Evolutionary conservation across 176 grass and related monocot species (phyloP).

Genomic region (Aegilops bicornis): DNA sequence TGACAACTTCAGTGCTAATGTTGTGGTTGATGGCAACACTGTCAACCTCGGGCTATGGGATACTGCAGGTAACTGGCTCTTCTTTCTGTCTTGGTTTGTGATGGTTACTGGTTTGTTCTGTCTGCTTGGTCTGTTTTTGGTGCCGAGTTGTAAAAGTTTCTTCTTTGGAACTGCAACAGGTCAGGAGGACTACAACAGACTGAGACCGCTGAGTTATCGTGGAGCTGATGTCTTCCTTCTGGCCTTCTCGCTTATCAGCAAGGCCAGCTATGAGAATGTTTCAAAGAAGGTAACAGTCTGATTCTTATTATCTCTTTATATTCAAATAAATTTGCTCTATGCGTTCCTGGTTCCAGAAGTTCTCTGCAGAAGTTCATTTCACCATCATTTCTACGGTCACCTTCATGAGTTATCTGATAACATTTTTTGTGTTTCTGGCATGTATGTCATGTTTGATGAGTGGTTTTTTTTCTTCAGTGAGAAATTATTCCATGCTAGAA

Average conservation of each 20-base stretch:
- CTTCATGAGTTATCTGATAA: not conserved
- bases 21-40: conserved; percentile 75
- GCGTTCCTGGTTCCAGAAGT: not conserved
- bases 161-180: conserved; percentile 43
- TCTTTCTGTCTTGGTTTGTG: conserved; percentile 20
- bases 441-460: not conserved
- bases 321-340: not conserved
- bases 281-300: conserved; percentile 67
- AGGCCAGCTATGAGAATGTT: conserved; percentile 81
- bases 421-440: not conserved
- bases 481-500: not conserved
- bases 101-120: not conserved
- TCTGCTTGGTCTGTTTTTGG: not conserved
- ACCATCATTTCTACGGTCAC: not conserved
- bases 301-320: conserved; percentile 13
- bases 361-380: conserved; percentile 13
- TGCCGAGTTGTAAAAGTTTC: not conserved
- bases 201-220: conserved; percentile 80
- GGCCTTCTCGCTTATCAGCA: conserved; percentile 81
- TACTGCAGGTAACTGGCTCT: conserved; percentile 54
- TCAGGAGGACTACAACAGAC: conserved; percentile 79
- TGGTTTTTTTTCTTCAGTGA: not conserved
- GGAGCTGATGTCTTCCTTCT: conserved; percentile 82
- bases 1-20: conserved; percentile 80
- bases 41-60: conserved; percentile 79